Conservation (phyloP, 257 asterid species). For the Apocynum venetum region DNA sequence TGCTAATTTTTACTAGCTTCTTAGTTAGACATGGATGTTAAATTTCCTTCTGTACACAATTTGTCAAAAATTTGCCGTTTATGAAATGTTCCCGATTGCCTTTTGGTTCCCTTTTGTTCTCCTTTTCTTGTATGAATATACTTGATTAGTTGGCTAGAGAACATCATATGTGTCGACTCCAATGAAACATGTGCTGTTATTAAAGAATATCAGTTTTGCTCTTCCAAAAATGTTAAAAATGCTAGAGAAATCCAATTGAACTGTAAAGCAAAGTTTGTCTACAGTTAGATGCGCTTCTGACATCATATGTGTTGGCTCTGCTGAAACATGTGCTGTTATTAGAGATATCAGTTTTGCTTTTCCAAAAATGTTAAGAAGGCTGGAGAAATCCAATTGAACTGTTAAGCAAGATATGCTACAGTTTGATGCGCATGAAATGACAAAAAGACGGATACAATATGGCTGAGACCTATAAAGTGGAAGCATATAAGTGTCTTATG, state of each 20-base stretch:
- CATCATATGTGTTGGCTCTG: conserved; percentile 82
- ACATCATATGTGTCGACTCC: conserved; percentile 86
- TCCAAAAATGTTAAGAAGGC: conserved; percentile 34
- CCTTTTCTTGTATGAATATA: not conserved
- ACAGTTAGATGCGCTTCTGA: conserved; percentile 2
- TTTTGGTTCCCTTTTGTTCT: conserved; percentile 1
- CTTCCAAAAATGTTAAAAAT: conserved; percentile 38
- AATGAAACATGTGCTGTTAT: conserved; percentile 68
- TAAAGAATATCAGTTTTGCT: conserved; percentile 76
- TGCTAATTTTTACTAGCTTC: not conserved
- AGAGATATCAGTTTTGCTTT: conserved; percentile 75
- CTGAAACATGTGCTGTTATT: conserved; percentile 68
- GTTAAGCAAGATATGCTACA: conserved; percentile 76
- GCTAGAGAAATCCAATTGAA: too few relatives aligned
- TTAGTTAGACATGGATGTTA: not conserved
- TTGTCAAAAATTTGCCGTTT: not conserved
- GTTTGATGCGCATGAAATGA: conserved; percentile 70
- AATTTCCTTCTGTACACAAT: conserved; percentile 3
- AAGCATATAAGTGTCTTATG: conserved; percentile 54
- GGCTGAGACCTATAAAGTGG: conserved; percentile 88
- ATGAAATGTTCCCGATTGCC: not conserved
- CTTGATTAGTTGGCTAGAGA: conserved; percentile 24
- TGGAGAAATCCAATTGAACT: conserved; percentile 35
- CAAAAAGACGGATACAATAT: conserved; percentile 68
- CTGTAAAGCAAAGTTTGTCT: too few relatives aligned